These are phyloP conservation scores for Globisporangium takayamanum DNA, from an alignment of 352 stramenopile species.

Conservation along the genomic window DNA sequence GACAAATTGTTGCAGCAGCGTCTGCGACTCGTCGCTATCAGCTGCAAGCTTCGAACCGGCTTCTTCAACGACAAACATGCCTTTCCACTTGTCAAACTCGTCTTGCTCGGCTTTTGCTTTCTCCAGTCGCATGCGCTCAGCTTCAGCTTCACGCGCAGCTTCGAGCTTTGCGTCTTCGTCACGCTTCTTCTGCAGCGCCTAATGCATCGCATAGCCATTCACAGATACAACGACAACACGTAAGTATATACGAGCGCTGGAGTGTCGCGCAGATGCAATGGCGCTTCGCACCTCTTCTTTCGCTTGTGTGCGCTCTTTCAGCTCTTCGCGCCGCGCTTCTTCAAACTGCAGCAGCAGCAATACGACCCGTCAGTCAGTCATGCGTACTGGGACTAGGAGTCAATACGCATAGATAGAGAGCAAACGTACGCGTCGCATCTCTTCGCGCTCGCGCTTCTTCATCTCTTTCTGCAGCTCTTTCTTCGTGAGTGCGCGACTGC, in stretches of 20 bases:
- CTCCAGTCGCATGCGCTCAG: constrained; percentile 34
- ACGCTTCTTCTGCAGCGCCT: constrained; percentile 47
- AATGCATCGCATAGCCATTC: neutral
- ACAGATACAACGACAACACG: neutral
- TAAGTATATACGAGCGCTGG: no score
- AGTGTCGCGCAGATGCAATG: neutral
- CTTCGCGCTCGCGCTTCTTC: constrained; percentile 68
- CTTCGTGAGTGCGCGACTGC: constrained; percentile 54
- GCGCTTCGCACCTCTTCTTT: constrained; percentile 35
- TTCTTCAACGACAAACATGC: constrained; percentile 68
- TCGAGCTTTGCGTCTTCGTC: constrained; percentile 48
- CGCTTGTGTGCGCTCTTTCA: constrained; percentile 38
- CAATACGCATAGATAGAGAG: neutral
- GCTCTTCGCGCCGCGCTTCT: constrained; percentile 55
- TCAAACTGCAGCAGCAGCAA: constrained; percentile 40
- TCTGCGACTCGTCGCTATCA: constrained; percentile 59
- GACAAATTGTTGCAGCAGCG: constrained; percentile 61
- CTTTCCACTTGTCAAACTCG: constrained; percentile 75
- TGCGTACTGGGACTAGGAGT: neutral
- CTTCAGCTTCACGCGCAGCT: constrained; percentile 36
- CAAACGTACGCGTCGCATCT: constrained; percentile 45
- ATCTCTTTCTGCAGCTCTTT: constrained; percentile 76
- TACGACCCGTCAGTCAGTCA: no score
- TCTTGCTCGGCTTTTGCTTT: constrained; percentile 60
- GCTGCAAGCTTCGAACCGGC: constrained; percentile 41